Base-by-base conservation (phyloP, 306 rosid genomes). In the Arachis hypogaea region DNA sequence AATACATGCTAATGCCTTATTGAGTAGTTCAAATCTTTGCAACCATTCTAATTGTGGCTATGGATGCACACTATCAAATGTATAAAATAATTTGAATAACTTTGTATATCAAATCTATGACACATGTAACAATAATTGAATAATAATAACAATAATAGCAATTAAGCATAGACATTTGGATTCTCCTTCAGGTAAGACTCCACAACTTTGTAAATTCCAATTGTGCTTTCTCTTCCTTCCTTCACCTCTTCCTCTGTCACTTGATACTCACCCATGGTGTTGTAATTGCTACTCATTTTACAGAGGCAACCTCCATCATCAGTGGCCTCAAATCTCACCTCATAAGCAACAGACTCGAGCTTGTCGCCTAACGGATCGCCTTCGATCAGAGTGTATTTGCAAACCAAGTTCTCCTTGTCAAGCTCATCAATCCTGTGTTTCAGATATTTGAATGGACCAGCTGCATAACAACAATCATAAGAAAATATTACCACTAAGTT, bases 351-450 rank as follows among this genome's bases (percentile, higher is more conserved):
- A 14, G 84, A 90, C 29, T 86, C 93, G 51, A 90, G 86, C 86
- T 82, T 90, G 74, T 90, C 93, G 1, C 88, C 93, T 75, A 90
- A 64, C 30, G 92, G 86, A 72, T 85, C 95, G 16, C 95, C 97
- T 71, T 88, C 95, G 50, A 85, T 88, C 86, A 91, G 72, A 0
- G 89, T 84, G 78, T 87, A 88, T 64, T 85, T 81, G 86, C 90
- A 91, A 40, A 77, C 68, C 46, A 85, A 72, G 40, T 87, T 87
- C 11, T 84, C 88, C 69, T 56, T 54, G 75, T 91, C 93, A 58
- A 91, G 79, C 54, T 59, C 85, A 38, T 89, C 88, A 16, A 89
- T 77, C 73, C 77, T 83, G 52, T 91, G 91, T 78, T 87, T 89
- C 84, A 89, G 61, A 63, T 76, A 86, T 51, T 74, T 84, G 62